Conservation (phyloP, 140 eudicot species). For the Erigeron philadelphicus region DNA sequence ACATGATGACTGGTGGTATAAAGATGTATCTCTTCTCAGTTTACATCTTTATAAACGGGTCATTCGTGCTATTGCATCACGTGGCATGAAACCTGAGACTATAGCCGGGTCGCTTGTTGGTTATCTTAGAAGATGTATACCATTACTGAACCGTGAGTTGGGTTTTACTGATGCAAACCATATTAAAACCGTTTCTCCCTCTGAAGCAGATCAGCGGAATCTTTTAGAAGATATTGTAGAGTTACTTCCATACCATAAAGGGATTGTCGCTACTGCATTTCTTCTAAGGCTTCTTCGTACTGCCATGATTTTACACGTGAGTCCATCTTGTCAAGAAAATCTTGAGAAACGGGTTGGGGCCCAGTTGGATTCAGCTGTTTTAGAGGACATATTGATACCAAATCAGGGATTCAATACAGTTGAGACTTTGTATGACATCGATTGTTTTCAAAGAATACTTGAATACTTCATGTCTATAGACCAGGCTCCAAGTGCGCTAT, state of each 20-base stretch:
- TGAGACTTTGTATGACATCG: conserved; percentile 71
- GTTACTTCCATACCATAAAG: conserved; percentile 55
- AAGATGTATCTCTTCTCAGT: conserved; percentile 58
- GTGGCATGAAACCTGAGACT: conserved; percentile 59
- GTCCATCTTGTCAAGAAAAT: conserved; percentile 60
- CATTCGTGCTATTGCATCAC: conserved; percentile 52
- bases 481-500: conserved; percentile 31
- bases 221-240: conserved; percentile 77
- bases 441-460: conserved; percentile 76
- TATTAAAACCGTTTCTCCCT: conserved; percentile 43
- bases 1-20: conserved; percentile 70
- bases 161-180: conserved; percentile 42
- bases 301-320: conserved; percentile 57
- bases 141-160: conserved; percentile 46
- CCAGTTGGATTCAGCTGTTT: conserved; percentile 57
- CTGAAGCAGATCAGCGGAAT: conserved; percentile 61
- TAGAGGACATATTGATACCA: conserved; percentile 67
- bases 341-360: conserved; percentile 67
- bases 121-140: conserved; percentile 55
- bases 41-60: conserved; percentile 55
- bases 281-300: conserved; percentile 52
- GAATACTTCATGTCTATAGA: conserved; percentile 63
- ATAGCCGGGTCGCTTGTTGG: conserved; percentile 63
- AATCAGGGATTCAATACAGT: conserved; percentile 51
- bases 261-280: conserved; percentile 54